Conservation (phyloP, 1,284 basidiomycete genomes). For the Inonotus obliquus region DNA sequence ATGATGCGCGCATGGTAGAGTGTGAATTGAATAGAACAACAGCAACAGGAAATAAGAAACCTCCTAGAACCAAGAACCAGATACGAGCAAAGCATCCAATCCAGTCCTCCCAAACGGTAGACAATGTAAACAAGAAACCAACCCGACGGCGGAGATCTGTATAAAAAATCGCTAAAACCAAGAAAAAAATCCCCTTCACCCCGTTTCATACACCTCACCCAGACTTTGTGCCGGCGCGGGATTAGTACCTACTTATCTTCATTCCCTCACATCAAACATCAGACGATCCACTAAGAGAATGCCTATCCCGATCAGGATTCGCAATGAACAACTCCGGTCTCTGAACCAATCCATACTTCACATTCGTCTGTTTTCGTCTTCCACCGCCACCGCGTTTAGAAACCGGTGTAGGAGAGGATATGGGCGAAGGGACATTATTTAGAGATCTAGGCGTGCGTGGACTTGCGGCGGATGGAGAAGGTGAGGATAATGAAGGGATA, state of each 20-base stretch:
- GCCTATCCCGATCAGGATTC: slow-evolving; percentile 50
- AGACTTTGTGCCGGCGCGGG: too few species aligned
- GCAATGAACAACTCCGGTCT: slow-evolving; percentile 54
- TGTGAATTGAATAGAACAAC: neutral
- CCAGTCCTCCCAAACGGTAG: neutral
- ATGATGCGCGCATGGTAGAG: neutral
- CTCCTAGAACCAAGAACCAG: neutral
- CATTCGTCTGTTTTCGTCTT: slow-evolving; percentile 14
- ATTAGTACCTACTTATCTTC: too few species aligned
- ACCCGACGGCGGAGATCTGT: too few species aligned
- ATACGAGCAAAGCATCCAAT: neutral
- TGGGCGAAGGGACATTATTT: neutral
- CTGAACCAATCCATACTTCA: slow-evolving; percentile 53
- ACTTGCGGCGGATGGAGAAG: slow-evolving; percentile 33
- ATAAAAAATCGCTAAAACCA: neutral
- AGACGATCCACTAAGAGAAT: slow-evolving; percentile 1
- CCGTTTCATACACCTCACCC: neutral
- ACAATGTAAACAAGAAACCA: too few species aligned
- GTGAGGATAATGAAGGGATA: slow-evolving; percentile 22
- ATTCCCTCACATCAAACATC: neutral
- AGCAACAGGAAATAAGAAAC: neutral
- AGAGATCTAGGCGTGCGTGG: slow-evolving; percentile 6
- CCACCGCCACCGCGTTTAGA: neutral
- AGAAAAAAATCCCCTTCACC: neutral
- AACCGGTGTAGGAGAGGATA: neutral